These are phyloP conservation scores for Metschnikowia matae DNA, from an alignment of 805 yeast genomes.

Conservation along the genomic window DNA sequence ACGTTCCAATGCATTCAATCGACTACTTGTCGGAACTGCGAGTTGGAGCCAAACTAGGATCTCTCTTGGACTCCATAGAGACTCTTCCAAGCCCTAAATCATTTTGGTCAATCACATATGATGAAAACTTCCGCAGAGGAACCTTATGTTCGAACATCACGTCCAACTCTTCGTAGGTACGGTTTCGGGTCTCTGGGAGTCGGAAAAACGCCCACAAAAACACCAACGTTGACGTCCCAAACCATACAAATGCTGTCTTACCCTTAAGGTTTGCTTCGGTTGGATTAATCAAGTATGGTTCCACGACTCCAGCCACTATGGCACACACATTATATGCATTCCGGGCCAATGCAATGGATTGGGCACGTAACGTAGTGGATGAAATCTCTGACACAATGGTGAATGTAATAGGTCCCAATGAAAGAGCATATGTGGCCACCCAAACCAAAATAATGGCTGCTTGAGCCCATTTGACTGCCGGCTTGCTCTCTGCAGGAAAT, in stretches of 20 bases:
- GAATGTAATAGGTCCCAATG: conserved; percentile 11
- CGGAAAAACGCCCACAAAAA: conserved; percentile 29
- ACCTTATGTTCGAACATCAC: conserved; percentile 9
- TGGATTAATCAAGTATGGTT: conserved; percentile 11
- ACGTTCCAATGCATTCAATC: too few relatives aligned
- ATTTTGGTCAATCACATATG: conserved; percentile 2
- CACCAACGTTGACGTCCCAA: conserved; percentile 16
- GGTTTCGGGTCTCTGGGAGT: conserved; percentile 7
- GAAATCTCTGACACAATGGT: conserved; percentile 11
- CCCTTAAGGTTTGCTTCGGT: conserved; percentile 12
- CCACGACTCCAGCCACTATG: conserved; percentile 10
- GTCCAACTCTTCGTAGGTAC: conserved; percentile 13
- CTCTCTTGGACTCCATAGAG: too few relatives aligned
- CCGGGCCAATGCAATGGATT: conserved; percentile 11
- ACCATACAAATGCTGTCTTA: conserved; percentile 11
- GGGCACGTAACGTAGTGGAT: conserved; percentile 11
- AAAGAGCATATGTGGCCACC: conserved; percentile 9
- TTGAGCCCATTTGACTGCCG: conserved; percentile 22
- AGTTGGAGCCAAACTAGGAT: too few relatives aligned
- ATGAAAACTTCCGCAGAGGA: conserved; percentile 4
- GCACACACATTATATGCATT: conserved; percentile 9
- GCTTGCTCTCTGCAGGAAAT: conserved; percentile 17
- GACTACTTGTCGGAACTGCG: too few relatives aligned
- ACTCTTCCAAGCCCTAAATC: conserved; percentile 1
- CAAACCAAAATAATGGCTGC: conserved; percentile 18